A percentile compares a stretch with the other conserved stretches of the same genome.
Evolutionary conservation across 2,329 filamentous ascomycete species (phyloP).

Genomic region (Dothiorella sarmentorum): DNA sequence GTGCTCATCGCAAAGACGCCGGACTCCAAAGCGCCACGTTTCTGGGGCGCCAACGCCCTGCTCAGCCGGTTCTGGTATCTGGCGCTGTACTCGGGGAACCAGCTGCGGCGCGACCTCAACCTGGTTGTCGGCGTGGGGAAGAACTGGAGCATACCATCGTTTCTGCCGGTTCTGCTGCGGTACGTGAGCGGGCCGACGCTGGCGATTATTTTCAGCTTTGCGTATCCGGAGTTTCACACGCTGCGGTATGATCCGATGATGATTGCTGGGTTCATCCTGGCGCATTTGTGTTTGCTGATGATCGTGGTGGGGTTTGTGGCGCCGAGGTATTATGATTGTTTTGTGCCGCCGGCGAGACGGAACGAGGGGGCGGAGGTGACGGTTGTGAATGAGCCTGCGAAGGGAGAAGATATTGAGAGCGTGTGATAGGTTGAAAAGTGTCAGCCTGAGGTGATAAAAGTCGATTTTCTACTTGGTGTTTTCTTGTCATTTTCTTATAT

Average conservation of each 20-base stretch:
- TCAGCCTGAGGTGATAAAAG: too few relatives aligned
- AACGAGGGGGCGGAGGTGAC: conserved; percentile 44
- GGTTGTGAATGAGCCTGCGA: conserved; percentile 27
- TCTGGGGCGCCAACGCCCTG: conserved; percentile 42
- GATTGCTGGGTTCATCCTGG: conserved; percentile 34
- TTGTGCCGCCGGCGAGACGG: conserved; percentile 48
- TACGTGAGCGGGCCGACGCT: conserved; percentile 33
- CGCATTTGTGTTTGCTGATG: conserved; percentile 42
- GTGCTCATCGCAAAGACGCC: conserved; percentile 45
- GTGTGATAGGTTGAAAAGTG: too few relatives aligned
- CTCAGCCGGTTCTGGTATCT: conserved; percentile 51
- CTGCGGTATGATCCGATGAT: conserved; percentile 35
- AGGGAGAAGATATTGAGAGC: conserved; percentile 27
- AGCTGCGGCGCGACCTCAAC: conserved; percentile 55
- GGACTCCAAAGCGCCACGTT: conserved; percentile 38
- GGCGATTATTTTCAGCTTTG: conserved; percentile 35
- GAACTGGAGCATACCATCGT: conserved; percentile 55
- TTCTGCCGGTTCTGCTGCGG: conserved; percentile 49
- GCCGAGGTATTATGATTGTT: conserved; percentile 53
- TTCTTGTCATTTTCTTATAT: too few relatives aligned
- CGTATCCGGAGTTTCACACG: conserved; percentile 33
- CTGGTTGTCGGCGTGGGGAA: conserved; percentile 51
- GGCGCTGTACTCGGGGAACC: conserved; percentile 58
- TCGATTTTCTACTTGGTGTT: too few relatives aligned
- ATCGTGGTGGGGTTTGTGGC: conserved; percentile 50